phyloP scores from a whole-genome alignment of 2,329 filamentous ascomycete genomes.

The Ilyonectria robusta region DNA sequence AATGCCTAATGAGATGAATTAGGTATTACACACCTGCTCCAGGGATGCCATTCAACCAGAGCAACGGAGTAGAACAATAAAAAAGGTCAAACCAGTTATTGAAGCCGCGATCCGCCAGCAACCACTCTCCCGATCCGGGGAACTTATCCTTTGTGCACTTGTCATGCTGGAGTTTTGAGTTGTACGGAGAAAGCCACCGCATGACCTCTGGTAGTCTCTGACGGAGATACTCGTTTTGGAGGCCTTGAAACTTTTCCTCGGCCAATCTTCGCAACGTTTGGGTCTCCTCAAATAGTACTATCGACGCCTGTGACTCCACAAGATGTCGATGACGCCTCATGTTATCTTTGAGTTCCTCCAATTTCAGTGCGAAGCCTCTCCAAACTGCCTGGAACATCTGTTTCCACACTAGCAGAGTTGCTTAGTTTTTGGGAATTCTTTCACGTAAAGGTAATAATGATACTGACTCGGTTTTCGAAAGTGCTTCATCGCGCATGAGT shows the following conservation, averaged over 20 bases:
- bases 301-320: not conserved
- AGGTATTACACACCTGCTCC: not conserved
- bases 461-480: not conserved
- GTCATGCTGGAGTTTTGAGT: not conserved
- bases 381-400: not conserved
- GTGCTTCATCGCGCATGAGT: not conserved
- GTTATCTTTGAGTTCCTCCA: not conserved
- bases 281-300: not conserved
- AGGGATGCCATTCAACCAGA: not conserved
- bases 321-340: not conserved
- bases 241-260: not conserved
- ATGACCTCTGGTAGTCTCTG: not conserved
- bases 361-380: not conserved
- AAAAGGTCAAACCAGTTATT: not conserved
- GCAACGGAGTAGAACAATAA: not conserved
- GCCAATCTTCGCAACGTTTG: not conserved
- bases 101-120: not conserved
- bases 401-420: not conserved
- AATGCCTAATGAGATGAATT: not conserved
- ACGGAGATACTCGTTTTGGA: not conserved
- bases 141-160: not conserved
- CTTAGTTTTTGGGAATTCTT: not conserved
- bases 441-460: not conserved
- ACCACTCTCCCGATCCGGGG: not conserved
- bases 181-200: not conserved